phyloP scores from a whole-genome alignment of 805 yeast species.

The Candida orba region DNA sequence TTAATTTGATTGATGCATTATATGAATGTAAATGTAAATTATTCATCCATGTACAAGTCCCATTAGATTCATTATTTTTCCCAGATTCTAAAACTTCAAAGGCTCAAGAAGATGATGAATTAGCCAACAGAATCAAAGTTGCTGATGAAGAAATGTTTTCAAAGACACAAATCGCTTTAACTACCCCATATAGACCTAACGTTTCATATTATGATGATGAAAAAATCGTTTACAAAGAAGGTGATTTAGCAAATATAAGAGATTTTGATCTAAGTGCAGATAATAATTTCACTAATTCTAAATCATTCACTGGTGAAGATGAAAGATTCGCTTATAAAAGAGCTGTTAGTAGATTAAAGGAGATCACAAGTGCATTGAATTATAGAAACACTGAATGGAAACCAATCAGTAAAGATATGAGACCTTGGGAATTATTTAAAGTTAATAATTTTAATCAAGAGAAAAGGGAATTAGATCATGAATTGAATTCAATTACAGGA shows the following conservation, averaged over 20 bases:
- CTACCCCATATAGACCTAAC: conserved; percentile 65
- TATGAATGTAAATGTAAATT: conserved; percentile 62
- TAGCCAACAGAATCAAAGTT: conserved; percentile 33
- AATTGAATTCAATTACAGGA: conserved; percentile 22
- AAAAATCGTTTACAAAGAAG: conserved; percentile 26
- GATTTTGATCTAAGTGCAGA: conserved; percentile 16
- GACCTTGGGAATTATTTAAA: conserved; percentile 48
- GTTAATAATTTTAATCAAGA: conserved; percentile 13
- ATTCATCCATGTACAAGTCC: conserved; percentile 42
- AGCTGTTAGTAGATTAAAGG: conserved; percentile 59
- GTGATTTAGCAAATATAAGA: conserved; percentile 15
- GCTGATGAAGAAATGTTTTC: conserved; percentile 68
- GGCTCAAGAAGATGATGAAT: conserved; percentile 20
- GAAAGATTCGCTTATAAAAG: conserved; percentile 67
- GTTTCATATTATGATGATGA: conserved; percentile 54
- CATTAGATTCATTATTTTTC: conserved; percentile 51
- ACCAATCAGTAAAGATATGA: conserved; percentile 41
- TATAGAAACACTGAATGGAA: conserved; percentile 54
- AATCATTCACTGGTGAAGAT: conserved; percentile 69
- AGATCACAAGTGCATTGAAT: conserved; percentile 43
- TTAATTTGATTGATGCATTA: conserved; percentile 59
- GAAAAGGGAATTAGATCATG: conserved; percentile 4
- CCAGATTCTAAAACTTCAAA: conserved; percentile 34
- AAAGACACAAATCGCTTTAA: conserved; percentile 50
- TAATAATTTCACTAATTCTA: conserved; percentile 38